phyloP scores from a whole-genome alignment of 495 filamentous ascomycete genomes.

The Hypoxylon cercidicola region DNA sequence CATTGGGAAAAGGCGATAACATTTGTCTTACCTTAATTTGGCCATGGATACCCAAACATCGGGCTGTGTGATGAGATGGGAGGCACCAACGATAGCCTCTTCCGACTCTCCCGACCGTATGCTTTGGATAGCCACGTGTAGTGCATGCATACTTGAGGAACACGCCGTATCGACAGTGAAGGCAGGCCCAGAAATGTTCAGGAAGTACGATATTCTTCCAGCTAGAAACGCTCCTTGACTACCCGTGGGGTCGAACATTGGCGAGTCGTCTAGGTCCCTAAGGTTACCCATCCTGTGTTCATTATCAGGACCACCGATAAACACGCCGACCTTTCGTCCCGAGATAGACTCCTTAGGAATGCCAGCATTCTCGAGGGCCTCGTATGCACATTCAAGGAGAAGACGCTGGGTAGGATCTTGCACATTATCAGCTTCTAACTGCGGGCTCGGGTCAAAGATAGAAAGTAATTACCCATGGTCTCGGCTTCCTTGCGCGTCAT shows the following conservation, averaged over 20 bases:
- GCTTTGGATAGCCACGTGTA: slow-evolving; percentile 81
- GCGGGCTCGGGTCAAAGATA: background rate
- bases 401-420: slow-evolving; percentile 66
- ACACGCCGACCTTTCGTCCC: slow-evolving; percentile 58
- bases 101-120: slow-evolving; percentile 67
- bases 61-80: slow-evolving; percentile 55
- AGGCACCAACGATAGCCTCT: slow-evolving; percentile 59
- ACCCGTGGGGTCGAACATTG: slow-evolving; percentile 54
- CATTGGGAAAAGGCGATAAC: background rate
- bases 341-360: slow-evolving; percentile 56
- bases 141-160: slow-evolving; percentile 71
- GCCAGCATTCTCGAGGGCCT: slow-evolving; percentile 64
- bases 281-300: slow-evolving; percentile 52
- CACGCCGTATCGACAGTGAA: slow-evolving; percentile 88
- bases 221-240: slow-evolving; percentile 60
- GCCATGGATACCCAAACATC: slow-evolving; percentile 56
- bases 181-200: slow-evolving; percentile 63
- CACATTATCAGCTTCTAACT: slow-evolving; percentile 8
- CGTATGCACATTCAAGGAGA: slow-evolving; percentile 65
- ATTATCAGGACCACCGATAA: slow-evolving; percentile 54
- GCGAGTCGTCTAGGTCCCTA: slow-evolving; percentile 54
- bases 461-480: slow-evolving; percentile 49
- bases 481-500: slow-evolving; percentile 61
- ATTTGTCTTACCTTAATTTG: slow-evolving; percentile 24
- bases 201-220: slow-evolving; percentile 66